Base-by-base conservation (phyloP, 192 early-diverging fungal species). In the Helicostylum pulchrum region DNA sequence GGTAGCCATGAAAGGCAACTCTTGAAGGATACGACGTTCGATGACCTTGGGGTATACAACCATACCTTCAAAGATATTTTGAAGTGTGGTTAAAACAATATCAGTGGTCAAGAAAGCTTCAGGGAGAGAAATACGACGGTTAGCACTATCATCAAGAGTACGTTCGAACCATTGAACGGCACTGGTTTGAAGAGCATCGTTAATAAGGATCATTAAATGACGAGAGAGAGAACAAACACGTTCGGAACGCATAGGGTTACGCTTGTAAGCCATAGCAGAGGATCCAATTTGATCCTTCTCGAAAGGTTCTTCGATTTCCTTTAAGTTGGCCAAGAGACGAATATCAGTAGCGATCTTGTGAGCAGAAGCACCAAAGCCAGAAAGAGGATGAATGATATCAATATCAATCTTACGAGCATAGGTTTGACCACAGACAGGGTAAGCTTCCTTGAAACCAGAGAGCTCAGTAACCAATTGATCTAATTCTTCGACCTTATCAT, bases 1-100 rank as follows among this genome's bases (percentile, higher is more conserved):
- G 20, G 97, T 99, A n/a, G 97, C 97, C 97, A 97, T 99, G 77
- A 99, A 99, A 51, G 97, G 97, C 45, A 99, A 79, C 76, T 99
- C 97, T 77, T 94, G 92, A 59, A 75, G 62, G 77, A 99, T 97
- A 34, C 93, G 87, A 43, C 91, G 87, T 39, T 80, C 84, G 75
- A 99, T 99, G 44, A 96, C 92, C 76, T 92, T 84, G 53, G 95
- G 95, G 75, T 99, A 99, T 0, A 99, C 97, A 2, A 99, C 97
- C 75, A 99, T 82, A 36, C 97, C 97, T 64, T 95, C 92, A 36
- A 90, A 94, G 56, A 99, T 94, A 87, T 99, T 99, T 71, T 96
- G 93, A 66, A 99, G 73, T 39, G 94, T 81, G 3, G 94, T 91
- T 65, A 96, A 78, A n/a, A 99, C 84, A 73, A 99, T 97, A 70